Evolutionary conservation across 2,329 filamentous ascomycete genomes (phyloP).

Genomic region (Ceratocystis albifundus): DNA sequence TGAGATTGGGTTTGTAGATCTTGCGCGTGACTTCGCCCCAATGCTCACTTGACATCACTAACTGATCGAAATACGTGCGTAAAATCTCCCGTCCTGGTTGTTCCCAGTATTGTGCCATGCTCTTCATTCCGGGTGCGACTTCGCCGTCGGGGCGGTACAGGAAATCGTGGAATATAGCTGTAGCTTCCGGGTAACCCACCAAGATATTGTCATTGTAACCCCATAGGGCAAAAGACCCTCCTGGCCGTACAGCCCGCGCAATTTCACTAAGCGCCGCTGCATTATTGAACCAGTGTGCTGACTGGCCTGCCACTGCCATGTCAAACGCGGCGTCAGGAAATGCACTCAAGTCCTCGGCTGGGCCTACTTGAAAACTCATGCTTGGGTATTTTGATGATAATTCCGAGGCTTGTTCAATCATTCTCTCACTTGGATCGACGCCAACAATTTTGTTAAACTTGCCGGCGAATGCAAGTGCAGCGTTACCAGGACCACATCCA

Average conservation of each 20-base stretch:
- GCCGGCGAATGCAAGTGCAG: constrained; percentile 43
- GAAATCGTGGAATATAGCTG: constrained; percentile 43
- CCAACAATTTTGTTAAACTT: constrained; percentile 42
- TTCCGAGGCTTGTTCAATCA: constrained; percentile 42
- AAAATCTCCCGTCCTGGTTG: constrained; percentile 47
- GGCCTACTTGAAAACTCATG: constrained; percentile 38
- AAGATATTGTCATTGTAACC: constrained; percentile 55
- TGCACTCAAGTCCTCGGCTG: constrained; percentile 44
- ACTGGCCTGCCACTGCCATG: constrained; percentile 41
- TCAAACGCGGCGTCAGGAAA: constrained; percentile 42
- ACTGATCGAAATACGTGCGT: constrained; percentile 39
- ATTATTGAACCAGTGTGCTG: constrained; percentile 58
- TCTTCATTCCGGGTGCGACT: constrained; percentile 34
- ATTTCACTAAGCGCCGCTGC: constrained; percentile 44
- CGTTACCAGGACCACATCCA: constrained; percentile 52
- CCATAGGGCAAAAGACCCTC: constrained; percentile 53
- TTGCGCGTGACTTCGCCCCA: constrained; percentile 44
- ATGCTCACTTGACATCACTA: constrained; percentile 40
- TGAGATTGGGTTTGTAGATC: constrained; percentile 46
- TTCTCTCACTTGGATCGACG: constrained; percentile 46
- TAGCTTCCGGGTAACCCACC: constrained; percentile 41
- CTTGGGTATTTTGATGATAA: constrained; percentile 24
- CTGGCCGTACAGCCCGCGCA: constrained; percentile 40
- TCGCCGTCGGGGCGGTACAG: constrained; percentile 38
- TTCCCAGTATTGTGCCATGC: constrained; percentile 50